These are phyloP conservation scores for Paramyrothecium sp. DNA, from an alignment of 2,329 filamentous ascomycete species.

Conservation along the genomic window DNA sequence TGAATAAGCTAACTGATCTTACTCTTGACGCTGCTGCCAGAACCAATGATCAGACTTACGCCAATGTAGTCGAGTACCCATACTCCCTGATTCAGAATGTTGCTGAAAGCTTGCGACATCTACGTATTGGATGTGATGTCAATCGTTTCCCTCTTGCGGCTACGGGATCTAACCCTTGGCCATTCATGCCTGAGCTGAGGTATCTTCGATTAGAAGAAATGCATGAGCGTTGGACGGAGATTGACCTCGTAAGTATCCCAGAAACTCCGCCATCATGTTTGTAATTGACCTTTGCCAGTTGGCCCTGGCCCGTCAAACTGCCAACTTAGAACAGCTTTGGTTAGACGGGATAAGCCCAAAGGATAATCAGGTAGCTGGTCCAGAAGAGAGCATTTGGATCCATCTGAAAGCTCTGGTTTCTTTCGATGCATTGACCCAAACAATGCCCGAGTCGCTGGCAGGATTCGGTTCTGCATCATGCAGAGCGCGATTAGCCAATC, in stretches of 20 bases:
- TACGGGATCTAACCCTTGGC: slow-evolving; percentile 3
- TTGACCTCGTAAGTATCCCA: slow-evolving; percentile 11
- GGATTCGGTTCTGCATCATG: too few relatives aligned
- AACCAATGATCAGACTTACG: slow-evolving; percentile 8
- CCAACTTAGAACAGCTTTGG: slow-evolving; percentile 28
- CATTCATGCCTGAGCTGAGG: slow-evolving; percentile 24
- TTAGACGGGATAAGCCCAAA: slow-evolving; percentile 13
- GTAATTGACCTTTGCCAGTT: slow-evolving; percentile 18
- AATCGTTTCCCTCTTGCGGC: slow-evolving; percentile 12
- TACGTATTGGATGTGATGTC: slow-evolving; percentile 19
- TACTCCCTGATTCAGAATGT: slow-evolving; percentile 15
- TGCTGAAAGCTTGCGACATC: slow-evolving; percentile 16
- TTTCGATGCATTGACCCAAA: slow-evolving; percentile 11
- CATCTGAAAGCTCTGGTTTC: slow-evolving; percentile 26
- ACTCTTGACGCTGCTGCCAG: slow-evolving; percentile 17
- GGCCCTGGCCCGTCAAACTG: slow-evolving; percentile 20
- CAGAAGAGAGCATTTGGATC: slow-evolving; percentile 20
- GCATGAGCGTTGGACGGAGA: slow-evolving; percentile 12
- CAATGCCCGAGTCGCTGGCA: neutral
- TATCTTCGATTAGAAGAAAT: slow-evolving; percentile 23
- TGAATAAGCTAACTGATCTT: slow-evolving; percentile 15
- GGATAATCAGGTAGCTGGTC: neutral
- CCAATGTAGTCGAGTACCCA: slow-evolving; percentile 6
- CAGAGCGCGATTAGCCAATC: too few relatives aligned
- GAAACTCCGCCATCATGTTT: slow-evolving; percentile 5